These are phyloP conservation scores for Oryza meyeriana DNA, from an alignment of 176 grass and related monocot species.

Conservation along the genomic window DNA sequence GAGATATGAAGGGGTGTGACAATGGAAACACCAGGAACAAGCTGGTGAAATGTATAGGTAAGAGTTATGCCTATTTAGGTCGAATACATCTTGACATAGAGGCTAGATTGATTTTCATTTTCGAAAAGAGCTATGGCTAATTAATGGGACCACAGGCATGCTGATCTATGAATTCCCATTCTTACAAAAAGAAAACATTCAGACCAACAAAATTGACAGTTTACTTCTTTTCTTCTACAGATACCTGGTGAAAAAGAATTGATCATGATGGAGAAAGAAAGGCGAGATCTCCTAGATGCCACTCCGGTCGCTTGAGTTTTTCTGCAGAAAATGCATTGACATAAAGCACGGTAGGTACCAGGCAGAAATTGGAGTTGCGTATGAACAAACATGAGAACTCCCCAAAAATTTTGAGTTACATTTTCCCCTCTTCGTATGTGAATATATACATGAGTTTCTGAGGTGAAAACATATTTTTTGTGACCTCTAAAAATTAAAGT, in stretches of 20 bases:
- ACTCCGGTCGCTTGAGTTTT: background rate
- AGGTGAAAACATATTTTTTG: background rate
- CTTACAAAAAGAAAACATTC: too few relatives aligned
- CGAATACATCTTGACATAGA: too few relatives aligned
- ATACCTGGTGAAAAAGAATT: background rate
- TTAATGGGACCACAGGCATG: background rate
- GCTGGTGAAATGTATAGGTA: background rate
- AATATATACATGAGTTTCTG: background rate
- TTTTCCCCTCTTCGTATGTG: background rate
- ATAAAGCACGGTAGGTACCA: background rate
- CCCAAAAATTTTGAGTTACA: background rate
- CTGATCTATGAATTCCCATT: too few relatives aligned
- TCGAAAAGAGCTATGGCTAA: too few relatives aligned
- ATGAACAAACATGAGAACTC: background rate
- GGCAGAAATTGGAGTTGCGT: background rate
- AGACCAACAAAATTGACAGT: background rate
- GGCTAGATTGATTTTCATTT: too few relatives aligned
- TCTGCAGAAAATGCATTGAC: background rate
- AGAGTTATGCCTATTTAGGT: background rate
- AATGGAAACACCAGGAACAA: background rate
- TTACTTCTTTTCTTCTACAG: background rate
- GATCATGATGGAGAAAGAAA: background rate
- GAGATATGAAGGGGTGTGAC: conserved; percentile 52
- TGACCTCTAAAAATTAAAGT: background rate
- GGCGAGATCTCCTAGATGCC: background rate